phyloP scores from a whole-genome alignment of 176 grass and related monocot species.

The Triticum dicoccoides region DNA sequence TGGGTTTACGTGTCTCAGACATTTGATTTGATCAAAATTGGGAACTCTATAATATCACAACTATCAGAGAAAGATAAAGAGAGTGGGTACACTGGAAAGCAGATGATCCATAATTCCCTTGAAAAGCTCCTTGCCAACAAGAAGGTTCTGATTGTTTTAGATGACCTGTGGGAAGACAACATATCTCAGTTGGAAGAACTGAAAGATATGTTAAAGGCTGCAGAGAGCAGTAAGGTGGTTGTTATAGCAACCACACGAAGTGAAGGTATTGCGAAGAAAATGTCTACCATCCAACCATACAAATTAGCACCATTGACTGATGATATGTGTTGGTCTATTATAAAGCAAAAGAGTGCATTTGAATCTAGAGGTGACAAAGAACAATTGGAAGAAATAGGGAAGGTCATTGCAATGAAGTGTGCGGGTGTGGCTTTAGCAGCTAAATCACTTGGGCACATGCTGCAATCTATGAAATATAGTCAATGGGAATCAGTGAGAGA shows the following conservation, averaged over 20 bases:
- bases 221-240: neutral
- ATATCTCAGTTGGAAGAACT: neutral
- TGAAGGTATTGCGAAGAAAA: neutral
- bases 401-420: neutral
- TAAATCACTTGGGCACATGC: neutral
- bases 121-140: neutral
- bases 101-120: neutral
- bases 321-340: neutral
- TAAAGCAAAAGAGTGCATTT: neutral
- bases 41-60: neutral
- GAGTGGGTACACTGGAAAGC: neutral
- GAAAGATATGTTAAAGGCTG: neutral
- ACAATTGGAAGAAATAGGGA: neutral
- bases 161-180: neutral
- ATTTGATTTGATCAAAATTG: conserved; percentile 13
- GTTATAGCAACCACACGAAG: neutral
- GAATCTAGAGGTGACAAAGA: neutral
- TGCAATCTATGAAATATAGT: neutral
- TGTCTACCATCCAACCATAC: neutral
- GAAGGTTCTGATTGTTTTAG: neutral
- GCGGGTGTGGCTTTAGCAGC: neutral
- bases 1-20: conserved; percentile 36
- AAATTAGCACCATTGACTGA: neutral
- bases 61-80: neutral
- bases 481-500: neutral